Evolutionary conservation across 805 yeast genomes (phyloP), one percentile per base, ranked within the genome.

Genomic region (Yarrowia divulgata): DNA sequence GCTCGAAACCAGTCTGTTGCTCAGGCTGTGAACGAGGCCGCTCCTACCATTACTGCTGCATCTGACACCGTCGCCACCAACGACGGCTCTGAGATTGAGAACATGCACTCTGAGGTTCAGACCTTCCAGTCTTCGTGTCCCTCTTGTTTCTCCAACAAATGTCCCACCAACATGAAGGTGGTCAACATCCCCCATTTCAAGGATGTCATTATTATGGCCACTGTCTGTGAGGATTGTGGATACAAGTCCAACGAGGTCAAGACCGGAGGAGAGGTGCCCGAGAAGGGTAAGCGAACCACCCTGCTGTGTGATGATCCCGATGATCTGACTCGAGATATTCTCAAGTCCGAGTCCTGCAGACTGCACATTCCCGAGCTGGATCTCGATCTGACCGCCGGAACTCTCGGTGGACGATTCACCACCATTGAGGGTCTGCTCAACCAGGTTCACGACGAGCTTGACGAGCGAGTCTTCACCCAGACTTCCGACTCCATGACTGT

Each of bases 111-210:
- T 74, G 99, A 95, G 79, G 97, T 95, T 29, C 98, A 95, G 79
- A 89, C 94, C 9, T 95, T 95, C 82, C 84, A 84, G 52, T 97
- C 98, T 4, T 86, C 97, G 10, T 95, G 99, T 79, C 94, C 98
- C 9, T 85, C 95, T 19, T 95, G 99, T 79, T 85, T 84, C 73
- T 85, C 85, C 69, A 49, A 63, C 14, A 87, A 88, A 13, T 90
- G 97, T 79, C 91, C 87, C 69, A 95, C 99, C 2, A 96, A 93
- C 77, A 95, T 95, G 99, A 95, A 95, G 81, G 86, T 93, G 46
- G 97, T 95, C 29, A 89, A 92, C 78, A 95, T 95, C 73, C 99
- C 99, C 23, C 98, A 95, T 80, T 95, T 95, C 85, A 93, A 94
- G 81, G 98, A 95, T 73, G 99, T 95, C 49, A 90, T 95, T 70